Evolutionary conservation across 495 filamentous ascomycete genomes (phyloP).

Genomic region (Podospora pseudocomata): DNA sequence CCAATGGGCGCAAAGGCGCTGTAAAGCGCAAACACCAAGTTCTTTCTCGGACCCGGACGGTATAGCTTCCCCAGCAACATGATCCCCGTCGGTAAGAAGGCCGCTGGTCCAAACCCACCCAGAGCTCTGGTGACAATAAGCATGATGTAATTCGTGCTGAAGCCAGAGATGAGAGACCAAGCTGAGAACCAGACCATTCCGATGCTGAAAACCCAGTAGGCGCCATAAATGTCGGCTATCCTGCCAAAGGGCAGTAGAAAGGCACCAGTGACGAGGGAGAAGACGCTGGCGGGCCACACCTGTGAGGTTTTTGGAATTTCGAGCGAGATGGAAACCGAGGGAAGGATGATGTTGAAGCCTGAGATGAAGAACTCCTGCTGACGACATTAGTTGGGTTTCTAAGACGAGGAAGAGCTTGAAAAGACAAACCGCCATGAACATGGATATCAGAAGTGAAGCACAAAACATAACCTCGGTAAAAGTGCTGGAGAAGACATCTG

Average conservation of each 20-base stretch:
- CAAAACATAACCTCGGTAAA: constrained; percentile 67
- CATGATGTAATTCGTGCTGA: constrained; percentile 66
- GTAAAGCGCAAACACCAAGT: constrained; percentile 77
- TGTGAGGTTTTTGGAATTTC: constrained; percentile 59
- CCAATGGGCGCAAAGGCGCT: constrained; percentile 73
- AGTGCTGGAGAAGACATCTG: constrained; percentile 57
- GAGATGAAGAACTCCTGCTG: constrained; percentile 74
- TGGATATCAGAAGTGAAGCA: constrained; percentile 68
- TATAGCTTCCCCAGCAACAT: constrained; percentile 79
- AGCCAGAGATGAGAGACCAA: constrained; percentile 71
- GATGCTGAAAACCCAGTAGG: constrained; percentile 63
- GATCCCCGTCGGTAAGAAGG: constrained; percentile 71
- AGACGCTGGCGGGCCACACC: constrained; percentile 78
- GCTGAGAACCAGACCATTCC: constrained; percentile 69
- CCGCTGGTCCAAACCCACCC: constrained; percentile 74
- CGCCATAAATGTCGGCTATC: constrained; percentile 73
- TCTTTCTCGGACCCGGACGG: constrained; percentile 80
- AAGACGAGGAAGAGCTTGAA: neutral
- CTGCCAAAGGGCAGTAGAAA: constrained; percentile 77
- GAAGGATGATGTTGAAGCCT: constrained; percentile 80
- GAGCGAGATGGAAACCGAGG: constrained; percentile 59
- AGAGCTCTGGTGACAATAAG: constrained; percentile 73
- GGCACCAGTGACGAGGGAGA: constrained; percentile 68
- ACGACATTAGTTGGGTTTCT: neutral
- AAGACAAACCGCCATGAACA: constrained; percentile 61